A percentile compares a stretch with the other conserved stretches of the same genome.
phyloP scores from a whole-genome alignment of 1,139 yeast species.

The Debaryomyces sp. region DNA sequence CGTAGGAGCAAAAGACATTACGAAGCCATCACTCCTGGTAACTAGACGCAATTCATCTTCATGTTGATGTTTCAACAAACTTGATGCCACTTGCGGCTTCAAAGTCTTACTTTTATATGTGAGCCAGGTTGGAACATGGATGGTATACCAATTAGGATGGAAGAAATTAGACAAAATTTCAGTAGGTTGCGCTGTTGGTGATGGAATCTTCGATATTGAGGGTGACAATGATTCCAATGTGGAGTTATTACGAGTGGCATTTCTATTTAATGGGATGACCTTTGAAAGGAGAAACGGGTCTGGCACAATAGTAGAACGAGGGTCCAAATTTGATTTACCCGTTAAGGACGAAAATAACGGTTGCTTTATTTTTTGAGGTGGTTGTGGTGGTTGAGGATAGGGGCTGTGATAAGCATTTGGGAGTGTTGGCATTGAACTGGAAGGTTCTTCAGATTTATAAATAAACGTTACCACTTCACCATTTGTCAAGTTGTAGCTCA shows the following conservation, averaged over 20 bases:
- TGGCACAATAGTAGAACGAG: constrained; percentile 61
- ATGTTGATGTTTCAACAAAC: constrained; percentile 20
- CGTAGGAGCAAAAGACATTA: constrained; percentile 77
- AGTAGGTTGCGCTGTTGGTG: constrained; percentile 63
- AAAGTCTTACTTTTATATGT: constrained; percentile 45
- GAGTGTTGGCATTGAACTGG: constrained; percentile 18
- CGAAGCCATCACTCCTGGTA: constrained; percentile 22
- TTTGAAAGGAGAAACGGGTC: constrained; percentile 60
- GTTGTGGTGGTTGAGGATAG: constrained; percentile 25
- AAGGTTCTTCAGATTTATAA: constrained; percentile 36
- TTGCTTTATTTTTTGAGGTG: constrained; percentile 36
- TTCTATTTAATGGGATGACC: constrained; percentile 54
- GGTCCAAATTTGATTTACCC: constrained; percentile 66
- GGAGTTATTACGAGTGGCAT: constrained; percentile 28
- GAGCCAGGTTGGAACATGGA: constrained; percentile 84
- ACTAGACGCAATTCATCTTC: constrained; percentile 19
- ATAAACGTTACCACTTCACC: constrained; percentile 60
- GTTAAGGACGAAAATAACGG: constrained; percentile 74
- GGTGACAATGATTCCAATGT: constrained; percentile 57
- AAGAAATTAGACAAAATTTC: constrained; percentile 71
- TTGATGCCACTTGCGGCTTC: constrained; percentile 29
- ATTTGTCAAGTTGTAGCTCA: constrained; percentile 57
- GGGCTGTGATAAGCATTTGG: constrained; percentile 20
- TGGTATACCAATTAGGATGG: constrained; percentile 86
- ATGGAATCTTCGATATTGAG: constrained; percentile 51